Base-by-base conservation (phyloP, 2,329 filamentous ascomycete genomes). In the Davidsoniella virescens region DNA sequence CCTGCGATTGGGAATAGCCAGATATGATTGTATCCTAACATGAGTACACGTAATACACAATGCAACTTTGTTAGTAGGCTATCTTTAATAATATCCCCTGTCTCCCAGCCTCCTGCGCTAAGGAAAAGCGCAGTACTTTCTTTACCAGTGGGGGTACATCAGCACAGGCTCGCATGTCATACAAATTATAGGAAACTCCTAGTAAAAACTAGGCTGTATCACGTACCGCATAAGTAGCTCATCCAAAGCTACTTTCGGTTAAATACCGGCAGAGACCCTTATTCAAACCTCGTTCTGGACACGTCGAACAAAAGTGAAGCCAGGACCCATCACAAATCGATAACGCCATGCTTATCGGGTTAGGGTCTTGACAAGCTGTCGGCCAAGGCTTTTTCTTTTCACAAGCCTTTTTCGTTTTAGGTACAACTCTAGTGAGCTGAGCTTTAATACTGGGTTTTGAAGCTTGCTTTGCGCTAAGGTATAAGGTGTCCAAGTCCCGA, bases 101-200 rank as follows among this genome's bases (percentile, higher is more conserved):
- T 50, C 25, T 48, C 51, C 51, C 51, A 53, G 41, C 51, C 51
- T 47, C 51, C 51, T 42, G 40, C 37, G 12, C 51, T 44, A 51
- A 47, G 49, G 43, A 51, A 51, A 43, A 23, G 36, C 14, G 38
- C 26, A 51, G 49, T 47, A 46, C 43, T 42, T 51, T 25, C 29
- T 9, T 7, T 18, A 16, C 14, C 25, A 25, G 46, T 36, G 46
- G 46, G 36, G 23, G 16, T 47, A 46, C 29, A 39, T 46, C 29
- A 33, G 10, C 29, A 33, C 8, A 33, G 29, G 29, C 29, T 8
- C 5, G 16, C 38, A 16, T 38, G 39, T 5, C 17, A 38, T 47
- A 38, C 45, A 18, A 42, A 23, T 10, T 20, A 38, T 47, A 38
- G 36, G 14, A 42, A 23, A 25, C 17, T 16, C 18, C n/a, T 20